Evolutionary conservation across 306 rosid species (phyloP).

Genomic region (Betula pendula): DNA sequence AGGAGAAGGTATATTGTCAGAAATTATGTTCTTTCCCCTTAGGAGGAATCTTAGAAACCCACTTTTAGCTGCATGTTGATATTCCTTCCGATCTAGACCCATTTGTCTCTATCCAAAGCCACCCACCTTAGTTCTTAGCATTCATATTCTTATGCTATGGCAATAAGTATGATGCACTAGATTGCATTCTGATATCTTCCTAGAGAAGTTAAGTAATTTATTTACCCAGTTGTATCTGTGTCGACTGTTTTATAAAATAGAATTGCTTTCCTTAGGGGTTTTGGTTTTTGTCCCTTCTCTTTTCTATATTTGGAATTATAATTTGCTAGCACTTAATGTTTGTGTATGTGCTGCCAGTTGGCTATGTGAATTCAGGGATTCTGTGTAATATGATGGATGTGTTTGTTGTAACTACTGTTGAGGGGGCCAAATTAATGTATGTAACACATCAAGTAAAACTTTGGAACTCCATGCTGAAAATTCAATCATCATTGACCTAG

Average conservation of each 20-base stretch:
- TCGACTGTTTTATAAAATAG: neutral
- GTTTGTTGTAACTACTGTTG: neutral
- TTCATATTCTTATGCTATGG: conserved; percentile 24
- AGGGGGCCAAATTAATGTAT: neutral
- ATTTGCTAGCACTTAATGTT: neutral
- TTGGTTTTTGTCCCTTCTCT: neutral
- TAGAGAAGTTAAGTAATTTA: conserved; percentile 2
- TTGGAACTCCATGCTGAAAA: neutral
- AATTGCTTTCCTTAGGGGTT: neutral
- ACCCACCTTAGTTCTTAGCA: conserved; percentile 13
- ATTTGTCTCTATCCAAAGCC: conserved; percentile 7
- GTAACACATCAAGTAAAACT: neutral
- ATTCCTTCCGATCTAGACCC: conserved; percentile 7
- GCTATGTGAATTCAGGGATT: neutral
- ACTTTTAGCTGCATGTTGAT: conserved; percentile 10
- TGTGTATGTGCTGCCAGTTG: neutral
- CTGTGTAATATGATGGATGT: neutral
- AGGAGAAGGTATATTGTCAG: conserved; percentile 26
- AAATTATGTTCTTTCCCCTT: conserved; percentile 2
- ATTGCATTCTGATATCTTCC: conserved; percentile 9
- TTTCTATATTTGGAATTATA: neutral
- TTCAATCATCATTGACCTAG: neutral
- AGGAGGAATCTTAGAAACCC: conserved; percentile 23
- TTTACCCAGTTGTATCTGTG: neutral
- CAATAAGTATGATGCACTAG: conserved; percentile 15